phyloP scores from a whole-genome alignment of 768 basidiomycete species.

The Chiua virens region DNA sequence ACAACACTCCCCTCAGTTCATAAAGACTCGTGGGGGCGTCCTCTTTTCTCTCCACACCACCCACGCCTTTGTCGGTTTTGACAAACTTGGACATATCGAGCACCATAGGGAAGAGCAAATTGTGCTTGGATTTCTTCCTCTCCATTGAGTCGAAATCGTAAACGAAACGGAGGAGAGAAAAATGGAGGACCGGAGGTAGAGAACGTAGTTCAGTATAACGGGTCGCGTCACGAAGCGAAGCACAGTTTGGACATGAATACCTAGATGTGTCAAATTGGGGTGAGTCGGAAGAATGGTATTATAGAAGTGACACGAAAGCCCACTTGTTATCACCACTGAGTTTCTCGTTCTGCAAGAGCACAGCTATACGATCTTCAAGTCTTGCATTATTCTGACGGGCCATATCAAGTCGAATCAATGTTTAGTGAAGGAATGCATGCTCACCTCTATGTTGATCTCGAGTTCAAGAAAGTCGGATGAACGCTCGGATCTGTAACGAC shows the following conservation, averaged over 20 bases:
- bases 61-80: constrained; percentile 23
- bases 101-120: constrained; percentile 70
- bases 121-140: constrained; percentile 84
- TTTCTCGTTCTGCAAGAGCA: constrained; percentile 64
- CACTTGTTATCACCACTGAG: constrained; percentile 85
- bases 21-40: constrained; percentile 48
- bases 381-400: constrained; percentile 62
- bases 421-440: background rate
- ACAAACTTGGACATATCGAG: constrained; percentile 76
- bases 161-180: constrained; percentile 91
- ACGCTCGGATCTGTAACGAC: constrained; percentile 66
- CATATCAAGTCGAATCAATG: background rate
- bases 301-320: constrained; percentile 11
- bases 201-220: constrained; percentile 68
- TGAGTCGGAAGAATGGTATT: background rate
- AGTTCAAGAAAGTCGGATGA: constrained; percentile 80
- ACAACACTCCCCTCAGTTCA: constrained; percentile 78
- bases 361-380: constrained; percentile 72
- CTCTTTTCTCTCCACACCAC: constrained; percentile 15
- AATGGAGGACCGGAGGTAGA: constrained; percentile 87
- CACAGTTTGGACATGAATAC: constrained; percentile 79
- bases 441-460: constrained; percentile 80
- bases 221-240: constrained; percentile 71
- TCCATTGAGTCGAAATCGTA: constrained; percentile 78
- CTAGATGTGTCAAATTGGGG: constrained; percentile 35